Evolutionary conservation across 805 yeast genomes (phyloP).

Genomic region (Candida boidinii): DNA sequence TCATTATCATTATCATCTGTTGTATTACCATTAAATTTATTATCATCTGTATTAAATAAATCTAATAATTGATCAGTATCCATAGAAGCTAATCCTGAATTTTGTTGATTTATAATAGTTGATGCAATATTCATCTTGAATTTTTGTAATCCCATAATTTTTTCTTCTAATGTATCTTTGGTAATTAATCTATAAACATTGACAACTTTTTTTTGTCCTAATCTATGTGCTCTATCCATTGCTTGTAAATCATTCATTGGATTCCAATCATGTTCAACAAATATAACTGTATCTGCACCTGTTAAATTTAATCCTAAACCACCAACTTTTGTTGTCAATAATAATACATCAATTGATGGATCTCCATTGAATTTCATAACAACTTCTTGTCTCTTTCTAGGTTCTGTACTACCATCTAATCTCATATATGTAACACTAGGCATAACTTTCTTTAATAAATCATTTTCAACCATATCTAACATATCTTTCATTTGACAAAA

Average conservation of each 20-base stretch:
- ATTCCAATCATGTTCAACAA: conserved; percentile 99
- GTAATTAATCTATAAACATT: conserved; percentile 94
- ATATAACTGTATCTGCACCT: conserved; percentile 97
- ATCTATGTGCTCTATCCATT: conserved; percentile 97
- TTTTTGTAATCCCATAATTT: conserved; percentile 96
- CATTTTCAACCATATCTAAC: conserved; percentile 94
- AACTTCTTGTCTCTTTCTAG: conserved; percentile 82
- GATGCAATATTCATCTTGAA: conserved; percentile 97
- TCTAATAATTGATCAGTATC: conserved; percentile 91
- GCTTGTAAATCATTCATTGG: conserved; percentile 99
- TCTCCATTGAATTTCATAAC: conserved; percentile 91
- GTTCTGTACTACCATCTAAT: conserved; percentile 90
- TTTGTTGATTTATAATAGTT: conserved; percentile 92
- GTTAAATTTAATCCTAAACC: conserved; percentile 97
- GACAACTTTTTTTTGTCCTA: conserved; percentile 96
- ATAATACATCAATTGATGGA: conserved; percentile 89
- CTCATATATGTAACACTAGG: conserved; percentile 93
- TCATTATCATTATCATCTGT: conserved; percentile 18
- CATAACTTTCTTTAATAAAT: conserved; percentile 71
- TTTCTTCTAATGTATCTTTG: conserved; percentile 87
- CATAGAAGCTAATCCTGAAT: conserved; percentile 93
- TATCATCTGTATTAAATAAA: conserved; percentile 70
- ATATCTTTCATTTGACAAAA: conserved; percentile 96
- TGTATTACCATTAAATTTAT: conserved; percentile 14
- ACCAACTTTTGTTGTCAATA: conserved; percentile 95